A percentile compares a stretch with the other conserved stretches of the same genome.
Evolutionary conservation across 208 protist species (phyloP).

Genomic region (Tritrichomonas foetus): DNA sequence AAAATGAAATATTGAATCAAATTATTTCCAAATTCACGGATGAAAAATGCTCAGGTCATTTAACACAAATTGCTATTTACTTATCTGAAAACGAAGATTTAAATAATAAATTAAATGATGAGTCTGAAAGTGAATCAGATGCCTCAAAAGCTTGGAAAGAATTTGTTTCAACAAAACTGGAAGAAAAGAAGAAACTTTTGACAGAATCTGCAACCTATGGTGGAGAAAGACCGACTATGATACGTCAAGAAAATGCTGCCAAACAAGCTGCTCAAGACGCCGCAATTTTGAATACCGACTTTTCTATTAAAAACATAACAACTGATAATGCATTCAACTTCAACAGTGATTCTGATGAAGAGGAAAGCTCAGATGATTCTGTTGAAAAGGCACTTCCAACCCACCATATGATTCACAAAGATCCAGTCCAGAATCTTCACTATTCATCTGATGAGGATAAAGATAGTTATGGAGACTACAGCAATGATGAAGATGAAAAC

Average conservation of each 20-base stretch:
- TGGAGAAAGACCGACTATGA: background rate
- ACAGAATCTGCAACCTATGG: background rate
- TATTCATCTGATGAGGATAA: background rate
- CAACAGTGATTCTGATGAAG: background rate
- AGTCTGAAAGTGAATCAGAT: background rate
- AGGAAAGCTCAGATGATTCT: background rate
- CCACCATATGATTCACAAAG: background rate
- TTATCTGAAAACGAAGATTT: background rate
- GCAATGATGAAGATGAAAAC: background rate
- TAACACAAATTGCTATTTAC: background rate
- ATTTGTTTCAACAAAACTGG: background rate
- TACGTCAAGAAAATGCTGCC: background rate
- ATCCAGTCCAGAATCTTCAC: background rate
- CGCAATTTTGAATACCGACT: background rate
- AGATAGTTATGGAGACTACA: background rate
- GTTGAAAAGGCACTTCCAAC: background rate
- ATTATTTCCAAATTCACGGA: background rate
- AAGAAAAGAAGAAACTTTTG: background rate
- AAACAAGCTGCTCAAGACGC: background rate
- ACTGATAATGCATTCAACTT: no score
- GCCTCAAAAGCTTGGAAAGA: background rate
- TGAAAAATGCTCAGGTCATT: background rate
- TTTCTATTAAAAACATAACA: no score
- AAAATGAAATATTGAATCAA: background rate
- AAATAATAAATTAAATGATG: background rate